Evolutionary conservation across 306 rosid genomes (phyloP), one percentile per base, ranked within the genome.

Genomic region (Cotoneaster glaucophyllus): DNA sequence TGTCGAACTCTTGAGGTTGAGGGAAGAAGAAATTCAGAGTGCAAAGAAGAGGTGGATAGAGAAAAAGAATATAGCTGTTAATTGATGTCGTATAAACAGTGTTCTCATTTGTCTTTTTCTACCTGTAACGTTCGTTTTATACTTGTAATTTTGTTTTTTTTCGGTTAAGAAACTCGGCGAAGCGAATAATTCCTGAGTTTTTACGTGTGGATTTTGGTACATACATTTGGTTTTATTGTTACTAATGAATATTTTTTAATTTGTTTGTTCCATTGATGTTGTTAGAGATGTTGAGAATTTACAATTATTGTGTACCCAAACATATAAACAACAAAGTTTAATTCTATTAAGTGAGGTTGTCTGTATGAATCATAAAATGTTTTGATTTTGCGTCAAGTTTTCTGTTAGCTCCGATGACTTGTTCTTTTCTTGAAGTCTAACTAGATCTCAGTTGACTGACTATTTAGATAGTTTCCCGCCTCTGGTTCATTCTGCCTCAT

Each of bases 21-120:
- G 87, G 84, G 93, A 88, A 79, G 90, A 83, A 75, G 96, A 93
- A 29, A 85, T 91, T 11, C 90, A 85, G 72, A 80, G 48, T 67
- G 91, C 79, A 39, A 88, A 80, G 59, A 90, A 82, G 89, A 90
- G 79, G 86, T 90, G 97, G 96, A 83, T 81, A 8, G 26, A 80
- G 31, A 90, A 83, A 91, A 85, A 86, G 83, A 83, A 84, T 69
- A 65, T 73, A 61, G 29, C 82, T 71, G 90, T 61, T 34, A 66
- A 52, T 19, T 87, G 85, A 87, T 70, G 21, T 78, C 9, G 29
- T 63, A 58, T 70, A 37, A 37, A 50, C 70, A 48, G 53, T 48
- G 19, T 14, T 43, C 67, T 4, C 32, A 1, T 63, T 21, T 61
- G 56, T 41, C 56, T 61, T 48, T 71, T 78, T 48, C 25, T 65